Evolutionary conservation across 768 basidiomycete genomes (phyloP).

Genomic region (Agaricus subrufescens): DNA sequence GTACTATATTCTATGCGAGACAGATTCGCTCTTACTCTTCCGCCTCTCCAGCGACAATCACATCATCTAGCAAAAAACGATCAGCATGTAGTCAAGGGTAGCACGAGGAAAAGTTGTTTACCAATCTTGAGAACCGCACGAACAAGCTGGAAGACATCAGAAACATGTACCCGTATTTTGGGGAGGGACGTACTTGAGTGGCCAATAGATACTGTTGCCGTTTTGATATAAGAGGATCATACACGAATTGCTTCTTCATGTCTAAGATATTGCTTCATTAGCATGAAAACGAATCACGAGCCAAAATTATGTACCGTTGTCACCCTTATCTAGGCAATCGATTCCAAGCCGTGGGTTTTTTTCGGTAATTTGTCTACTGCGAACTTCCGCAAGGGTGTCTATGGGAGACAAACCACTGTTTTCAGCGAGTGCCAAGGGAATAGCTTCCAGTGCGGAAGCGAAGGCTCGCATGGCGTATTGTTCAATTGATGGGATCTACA

Average conservation of each 20-base stretch:
- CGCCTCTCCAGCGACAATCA: constrained; percentile 66
- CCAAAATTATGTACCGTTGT: constrained; percentile 64
- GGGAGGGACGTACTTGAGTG: constrained; percentile 66
- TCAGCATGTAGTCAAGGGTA: constrained; percentile 2
- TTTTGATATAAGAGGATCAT: constrained; percentile 96
- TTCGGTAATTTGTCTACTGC: constrained; percentile 88
- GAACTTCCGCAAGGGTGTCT: constrained; percentile 93
- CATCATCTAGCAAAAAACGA: constrained; percentile 53
- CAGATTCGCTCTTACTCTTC: constrained; percentile 45
- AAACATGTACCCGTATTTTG: neutral
- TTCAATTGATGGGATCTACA: constrained; percentile 90
- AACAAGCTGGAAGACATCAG: constrained; percentile 48
- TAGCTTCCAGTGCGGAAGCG: constrained; percentile 88
- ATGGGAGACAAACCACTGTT: constrained; percentile 97
- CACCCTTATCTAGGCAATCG: constrained; percentile 81
- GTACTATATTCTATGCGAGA: neutral
- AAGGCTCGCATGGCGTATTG: constrained; percentile 99
- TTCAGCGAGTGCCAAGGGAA: constrained; percentile 95
- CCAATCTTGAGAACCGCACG: constrained; percentile 87
- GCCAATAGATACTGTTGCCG: constrained; percentile 95
- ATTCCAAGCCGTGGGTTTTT: constrained; percentile 84
- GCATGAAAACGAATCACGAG: neutral
- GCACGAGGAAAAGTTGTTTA: constrained; percentile 26
- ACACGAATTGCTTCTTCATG: constrained; percentile 97
- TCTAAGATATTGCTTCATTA: constrained; percentile 43